Base-by-base conservation (phyloP, 306 rosid species). In the Citrullus colocynthis region DNA sequence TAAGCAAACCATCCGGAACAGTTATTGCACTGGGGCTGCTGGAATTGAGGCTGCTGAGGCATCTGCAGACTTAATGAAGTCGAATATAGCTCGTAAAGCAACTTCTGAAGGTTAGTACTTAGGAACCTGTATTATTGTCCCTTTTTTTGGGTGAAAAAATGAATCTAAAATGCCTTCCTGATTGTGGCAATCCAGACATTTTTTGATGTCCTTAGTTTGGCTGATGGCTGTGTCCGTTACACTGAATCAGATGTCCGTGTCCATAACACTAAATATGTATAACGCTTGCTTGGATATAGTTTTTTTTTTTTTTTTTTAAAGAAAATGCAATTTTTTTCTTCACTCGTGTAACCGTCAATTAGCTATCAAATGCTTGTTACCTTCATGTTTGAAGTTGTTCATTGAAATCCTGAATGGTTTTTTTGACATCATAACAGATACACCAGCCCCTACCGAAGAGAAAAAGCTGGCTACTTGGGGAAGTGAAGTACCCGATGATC, bases 381-480 rank as follows among this genome's bases (percentile, higher is more conserved):
- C 6, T 45, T 45, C 44, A 39, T 13, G 11, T 34, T 37, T 39
- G 44, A 32, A 3, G 36, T 32, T 32, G 36, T 37, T 39, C 9
- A 18, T 71, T 45, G 51, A 10, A 45, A 45, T 45, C 14, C 51
- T 45, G 14, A 45, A 9, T 45, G 51, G 51, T 45, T 45, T 73
- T 24, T 75, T 36, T 18, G n/a, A 80, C 34, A 39, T 32, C 36
- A 32, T 69, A 39, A 32, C 85, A 87, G 96, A 84, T 41, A 54
- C 78, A 48, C 82, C 82, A 78, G 73, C 81, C 9, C 86, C 81
- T 8, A 83, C 71, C 0, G 93, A 90, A 82, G 90, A 87, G 78
- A 90, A 88, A 82, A 83, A 78, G 60, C 81, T 85, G 74, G 89
- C 93, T 48, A 75, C 85, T 58, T 89, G 93, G 96, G 93, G 93